Conservation (phyloP, 371 early-diverging fungal species). For the Mortierella sp. region DNA sequence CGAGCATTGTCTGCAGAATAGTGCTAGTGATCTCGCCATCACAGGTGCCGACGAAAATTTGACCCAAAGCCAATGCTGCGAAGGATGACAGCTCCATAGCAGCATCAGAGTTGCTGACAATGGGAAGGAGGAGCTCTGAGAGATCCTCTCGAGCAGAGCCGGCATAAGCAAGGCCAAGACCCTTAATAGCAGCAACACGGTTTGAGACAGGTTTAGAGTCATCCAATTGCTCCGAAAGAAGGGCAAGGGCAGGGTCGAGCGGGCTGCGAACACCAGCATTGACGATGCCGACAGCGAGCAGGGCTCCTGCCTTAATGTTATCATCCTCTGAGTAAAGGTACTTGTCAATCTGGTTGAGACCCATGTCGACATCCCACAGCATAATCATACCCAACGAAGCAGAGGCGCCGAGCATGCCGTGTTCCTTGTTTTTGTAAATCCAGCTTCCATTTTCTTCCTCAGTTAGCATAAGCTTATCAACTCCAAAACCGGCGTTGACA, state of each 20-base stretch:
- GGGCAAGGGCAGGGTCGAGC: conserved; percentile 93
- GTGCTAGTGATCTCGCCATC: conserved; percentile 93
- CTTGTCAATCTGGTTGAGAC: conserved; percentile 92
- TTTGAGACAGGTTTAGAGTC: conserved; percentile 60
- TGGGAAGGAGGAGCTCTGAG: conserved; percentile 83
- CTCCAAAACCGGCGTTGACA: conserved; percentile 96
- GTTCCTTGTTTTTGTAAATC: conserved; percentile 98
- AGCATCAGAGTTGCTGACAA: conserved; percentile 86
- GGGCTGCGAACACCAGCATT: conserved; percentile 92
- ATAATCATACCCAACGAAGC: conserved; percentile 94
- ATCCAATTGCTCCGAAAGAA: conserved; percentile 88
- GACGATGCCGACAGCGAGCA: conserved; percentile 94
- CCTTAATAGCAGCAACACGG: conserved; percentile 57
- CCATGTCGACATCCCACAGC: conserved; percentile 95
- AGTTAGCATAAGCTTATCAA: conserved; percentile 91
- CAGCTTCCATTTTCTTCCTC: conserved; percentile 84
- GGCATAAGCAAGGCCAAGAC: conserved; percentile 96
- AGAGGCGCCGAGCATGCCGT: conserved; percentile 94
- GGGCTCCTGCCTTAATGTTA: conserved; percentile 89
- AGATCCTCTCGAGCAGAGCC: conserved; percentile 92
- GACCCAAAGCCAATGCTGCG: conserved; percentile 92
- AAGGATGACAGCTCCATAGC: conserved; percentile 92
- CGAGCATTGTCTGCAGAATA: conserved; percentile 96
- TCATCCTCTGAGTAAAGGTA: conserved; percentile 92
- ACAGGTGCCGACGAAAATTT: conserved; percentile 93